Evolutionary conservation across 2,329 filamentous ascomycete genomes (phyloP).

Genomic region (Penicillium sp.): DNA sequence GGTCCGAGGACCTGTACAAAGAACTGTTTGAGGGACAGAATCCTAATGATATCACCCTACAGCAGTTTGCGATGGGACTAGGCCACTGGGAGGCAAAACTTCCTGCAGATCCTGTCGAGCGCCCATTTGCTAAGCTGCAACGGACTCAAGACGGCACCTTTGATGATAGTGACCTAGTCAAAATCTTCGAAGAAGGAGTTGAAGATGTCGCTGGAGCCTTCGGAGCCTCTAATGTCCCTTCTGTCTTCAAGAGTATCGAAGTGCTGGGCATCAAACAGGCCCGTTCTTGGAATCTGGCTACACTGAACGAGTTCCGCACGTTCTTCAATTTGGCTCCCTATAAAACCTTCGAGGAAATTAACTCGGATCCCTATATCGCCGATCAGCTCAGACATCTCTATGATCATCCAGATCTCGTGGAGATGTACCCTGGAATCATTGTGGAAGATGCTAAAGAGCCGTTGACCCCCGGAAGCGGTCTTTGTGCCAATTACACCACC

Average conservation of each 20-base stretch:
- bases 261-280: conserved; percentile 66
- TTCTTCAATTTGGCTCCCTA: conserved; percentile 58
- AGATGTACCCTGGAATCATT: conserved; percentile 63
- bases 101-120: conserved; percentile 50
- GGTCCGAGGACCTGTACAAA: conserved; percentile 61
- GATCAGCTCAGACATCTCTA: conserved; percentile 53
- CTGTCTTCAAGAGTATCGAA: conserved; percentile 64
- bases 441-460: conserved; percentile 60
- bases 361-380: conserved; percentile 54
- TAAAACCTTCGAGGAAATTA: conserved; percentile 57
- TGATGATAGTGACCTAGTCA: conserved; percentile 61
- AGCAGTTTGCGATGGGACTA: conserved; percentile 46
- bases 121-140: conserved; percentile 55
- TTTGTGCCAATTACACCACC: conserved; percentile 54
- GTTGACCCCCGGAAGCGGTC: conserved; percentile 52
- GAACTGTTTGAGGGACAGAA: conserved; percentile 51
- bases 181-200: conserved; percentile 61
- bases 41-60: conserved; percentile 37
- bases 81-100: conserved; percentile 46
- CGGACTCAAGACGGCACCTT: conserved; percentile 58
- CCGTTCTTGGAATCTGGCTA: conserved; percentile 64
- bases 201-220: conserved; percentile 65
- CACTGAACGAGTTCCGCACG: conserved; percentile 61
- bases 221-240: conserved; percentile 63
- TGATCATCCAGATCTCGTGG: conserved; percentile 57